Conservation (phyloP, 495 filamentous ascomycete species). For the Parmelia sp. region DNA sequence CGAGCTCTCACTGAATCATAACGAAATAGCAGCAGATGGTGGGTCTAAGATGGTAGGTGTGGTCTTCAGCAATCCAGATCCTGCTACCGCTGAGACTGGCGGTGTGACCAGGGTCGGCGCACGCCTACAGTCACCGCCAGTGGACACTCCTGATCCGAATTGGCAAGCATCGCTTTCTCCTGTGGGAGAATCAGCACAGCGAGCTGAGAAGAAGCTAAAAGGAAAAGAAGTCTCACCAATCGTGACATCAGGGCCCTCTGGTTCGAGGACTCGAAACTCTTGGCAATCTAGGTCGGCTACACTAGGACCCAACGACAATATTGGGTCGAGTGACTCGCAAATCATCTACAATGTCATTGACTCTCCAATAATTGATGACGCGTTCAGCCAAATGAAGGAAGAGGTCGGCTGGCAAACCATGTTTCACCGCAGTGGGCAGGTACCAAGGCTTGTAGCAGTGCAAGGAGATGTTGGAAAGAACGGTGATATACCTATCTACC, state of each 20-base stretch:
- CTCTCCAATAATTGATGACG: constrained; percentile 56
- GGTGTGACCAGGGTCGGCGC: background rate
- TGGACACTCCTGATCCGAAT: background rate
- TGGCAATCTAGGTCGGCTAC: constrained; percentile 17
- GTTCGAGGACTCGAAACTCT: constrained; percentile 12
- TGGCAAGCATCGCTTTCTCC: background rate
- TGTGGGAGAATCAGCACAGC: background rate
- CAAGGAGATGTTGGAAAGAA: constrained; percentile 67
- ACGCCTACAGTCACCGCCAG: background rate
- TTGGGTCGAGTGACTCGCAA: constrained; percentile 74
- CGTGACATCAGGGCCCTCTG: background rate
- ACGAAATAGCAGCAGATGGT: background rate
- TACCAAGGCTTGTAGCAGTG: constrained; percentile 88
- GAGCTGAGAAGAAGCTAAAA: background rate
- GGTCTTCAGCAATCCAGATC: background rate
- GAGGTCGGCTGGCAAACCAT: constrained; percentile 90
- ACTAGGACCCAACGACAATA: constrained; percentile 38
- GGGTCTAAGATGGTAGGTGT: background rate
- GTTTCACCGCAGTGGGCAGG: constrained; percentile 85
- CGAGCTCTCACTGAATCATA: constrained; percentile 16
- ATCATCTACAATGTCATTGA: constrained; percentile 64
- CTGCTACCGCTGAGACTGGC: background rate
- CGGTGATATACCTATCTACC: constrained; percentile 82
- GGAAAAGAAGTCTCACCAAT: background rate
- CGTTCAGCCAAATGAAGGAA: constrained; percentile 50